Base-by-base conservation (phyloP, 225 moss, liverwort and hornwort genomes). In the Marchantia paleacea region DNA sequence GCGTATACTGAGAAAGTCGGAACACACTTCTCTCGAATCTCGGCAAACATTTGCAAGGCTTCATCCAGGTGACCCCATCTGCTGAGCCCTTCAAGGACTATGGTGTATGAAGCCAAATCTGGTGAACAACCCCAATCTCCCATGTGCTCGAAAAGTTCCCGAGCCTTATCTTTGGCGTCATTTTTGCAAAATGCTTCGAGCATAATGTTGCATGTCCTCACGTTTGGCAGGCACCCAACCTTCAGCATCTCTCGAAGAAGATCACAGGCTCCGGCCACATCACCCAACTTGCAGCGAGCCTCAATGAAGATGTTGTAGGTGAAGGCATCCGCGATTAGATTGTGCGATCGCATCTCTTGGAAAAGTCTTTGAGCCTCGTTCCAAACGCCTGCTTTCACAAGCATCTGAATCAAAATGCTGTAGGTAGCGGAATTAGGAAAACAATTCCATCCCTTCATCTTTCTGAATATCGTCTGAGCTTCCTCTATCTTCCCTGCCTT, bases 341-440 rank as follows among this genome's bases (percentile, higher is more conserved):
- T 79, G 22, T 67, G 64, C 19, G 31, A 77, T 73, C 67, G 31
- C 83, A 83, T 79, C 22, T 83, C 73, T 5, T 55, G 53, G 53
- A 83, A 75, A 55, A 83, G 79, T 8, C 73, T 83, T 4, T 79
- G 49, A 31, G 73, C 72, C 12, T 79, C 83, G 29, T 2, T 78
- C 79, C 61, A 74, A 20, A 75, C 26, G 20, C 79, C 79, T 67
- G 79, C 79, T 52, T 83, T 79, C 24, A 60, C 79, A 20, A 79
- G 54, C 13, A 48, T 67, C 55, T 79, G 73, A 28, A 79, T 83
- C 55, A 83, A 68, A 31, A 83, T 79, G 65, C 14, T 68, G 28
- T 83, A 83, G n/a, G 83, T 79, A 7, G 52, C 58, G n/a, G 79
- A 67, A 61, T 83, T 83, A n/a, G 83, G 83, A 15, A 31, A 24